A percentile compares a stretch with the other conserved stretches of the same genome.
Conservation (phyloP, 345 rosid species). For the Kernera saxatilis region DNA sequence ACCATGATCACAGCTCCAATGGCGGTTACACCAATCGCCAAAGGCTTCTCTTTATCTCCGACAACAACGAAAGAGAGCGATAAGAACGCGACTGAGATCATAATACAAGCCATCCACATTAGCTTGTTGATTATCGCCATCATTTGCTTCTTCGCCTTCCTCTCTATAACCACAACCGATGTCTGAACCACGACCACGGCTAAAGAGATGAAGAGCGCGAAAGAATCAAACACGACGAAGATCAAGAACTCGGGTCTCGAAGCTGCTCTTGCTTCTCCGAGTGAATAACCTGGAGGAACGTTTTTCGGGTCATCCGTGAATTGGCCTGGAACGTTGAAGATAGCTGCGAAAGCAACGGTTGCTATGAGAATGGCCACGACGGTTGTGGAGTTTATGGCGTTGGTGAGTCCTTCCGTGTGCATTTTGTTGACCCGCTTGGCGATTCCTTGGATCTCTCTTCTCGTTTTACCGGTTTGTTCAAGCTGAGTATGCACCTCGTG, state of each 20-base stretch:
- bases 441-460: conserved; percentile 73
- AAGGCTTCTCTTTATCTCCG: conserved; percentile 46
- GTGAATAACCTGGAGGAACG: conserved; percentile 34
- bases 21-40: conserved; percentile 52
- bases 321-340: conserved; percentile 83
- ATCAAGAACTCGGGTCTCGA: conserved; percentile 51
- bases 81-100: conserved; percentile 80
- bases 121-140: conserved; percentile 92
- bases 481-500: conserved; percentile 83
- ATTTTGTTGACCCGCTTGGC: conserved; percentile 70
- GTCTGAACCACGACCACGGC: conserved; percentile 96
- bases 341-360: conserved; percentile 89
- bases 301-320: conserved; percentile 39
- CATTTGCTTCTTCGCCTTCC: conserved; percentile 71
- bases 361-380: conserved; percentile 92
- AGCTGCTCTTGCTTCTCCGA: conserved; percentile 67
- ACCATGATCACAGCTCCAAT: conserved; percentile 75
- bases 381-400: conserved; percentile 85
- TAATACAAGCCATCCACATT: conserved; percentile 88
- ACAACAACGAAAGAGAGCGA: conserved; percentile 74
- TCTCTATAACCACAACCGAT: conserved; percentile 82
- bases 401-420: conserved; percentile 87
- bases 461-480: conserved; percentile 58
- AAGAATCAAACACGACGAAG: conserved; percentile 68
- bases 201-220: conserved; percentile 87